A percentile compares a stretch with the other conserved stretches of the same genome.
These are phyloP conservation scores for Scutellaria minor DNA, from an alignment of 257 asterid genomes.

Conservation along the genomic window DNA sequence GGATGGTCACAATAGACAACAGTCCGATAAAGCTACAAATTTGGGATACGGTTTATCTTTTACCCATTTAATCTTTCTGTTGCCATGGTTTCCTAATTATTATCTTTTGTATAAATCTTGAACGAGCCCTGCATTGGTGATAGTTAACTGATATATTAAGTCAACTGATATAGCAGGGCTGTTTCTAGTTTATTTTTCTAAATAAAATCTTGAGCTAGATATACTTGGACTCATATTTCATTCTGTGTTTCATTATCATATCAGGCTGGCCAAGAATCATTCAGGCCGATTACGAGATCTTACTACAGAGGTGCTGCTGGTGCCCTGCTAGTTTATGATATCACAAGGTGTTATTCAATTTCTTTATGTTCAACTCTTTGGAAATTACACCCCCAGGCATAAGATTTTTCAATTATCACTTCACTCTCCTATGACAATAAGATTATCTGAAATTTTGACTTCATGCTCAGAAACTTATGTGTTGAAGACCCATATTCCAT, in stretches of 20 bases:
- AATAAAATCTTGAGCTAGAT: neutral
- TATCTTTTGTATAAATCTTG: neutral
- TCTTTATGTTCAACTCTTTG: constrained; percentile 1
- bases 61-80: neutral
- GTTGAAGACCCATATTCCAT: no score
- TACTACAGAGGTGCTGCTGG: constrained; percentile 93
- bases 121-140: neutral
- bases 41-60: constrained; percentile 77
- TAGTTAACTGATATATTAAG: neutral
- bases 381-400: neutral
- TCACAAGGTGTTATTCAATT: constrained; percentile 56
- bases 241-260: neutral
- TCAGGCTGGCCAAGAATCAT: constrained; percentile 88
- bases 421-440: neutral
- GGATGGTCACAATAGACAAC: constrained; percentile 80
- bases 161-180: neutral
- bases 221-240: neutral
- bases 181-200: neutral
- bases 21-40: constrained; percentile 81
- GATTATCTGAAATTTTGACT: constrained; percentile 1
- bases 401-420: neutral
- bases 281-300: constrained; percentile 83
- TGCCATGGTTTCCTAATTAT: neutral
- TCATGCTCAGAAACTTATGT: neutral
- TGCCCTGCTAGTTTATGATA: constrained; percentile 84